A percentile compares a stretch with the other conserved stretches of the same genome.
These are phyloP conservation scores for Ottelia alismoides DNA, from an alignment of 106 monocot species.

Conservation along the genomic window DNA sequence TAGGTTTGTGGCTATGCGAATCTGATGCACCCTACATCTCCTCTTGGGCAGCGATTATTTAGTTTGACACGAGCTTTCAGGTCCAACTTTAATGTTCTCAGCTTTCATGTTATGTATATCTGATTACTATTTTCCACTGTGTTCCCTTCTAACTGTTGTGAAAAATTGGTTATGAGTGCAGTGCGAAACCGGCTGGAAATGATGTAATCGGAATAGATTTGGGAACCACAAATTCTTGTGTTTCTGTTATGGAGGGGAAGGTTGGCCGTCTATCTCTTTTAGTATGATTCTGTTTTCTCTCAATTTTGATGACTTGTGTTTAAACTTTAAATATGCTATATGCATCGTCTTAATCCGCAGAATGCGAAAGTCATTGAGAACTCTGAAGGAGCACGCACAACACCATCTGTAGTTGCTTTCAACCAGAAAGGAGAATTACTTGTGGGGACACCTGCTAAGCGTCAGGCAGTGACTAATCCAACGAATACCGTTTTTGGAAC, in stretches of 20 bases:
- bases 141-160: too few species aligned
- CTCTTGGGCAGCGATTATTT: too few species aligned
- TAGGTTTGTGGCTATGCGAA: too few species aligned
- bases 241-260: constrained; percentile 51
- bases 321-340: too few species aligned
- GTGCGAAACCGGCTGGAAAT: constrained; percentile 39
- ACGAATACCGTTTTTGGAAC: constrained; percentile 49
- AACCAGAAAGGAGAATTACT: constrained; percentile 43
- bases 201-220: constrained; percentile 57
- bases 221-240: constrained; percentile 45
- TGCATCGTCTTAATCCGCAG: constrained; percentile 13
- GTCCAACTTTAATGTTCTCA: neutral
- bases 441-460: constrained; percentile 46
- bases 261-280: constrained; percentile 2
- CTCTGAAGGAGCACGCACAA: constrained; percentile 39
- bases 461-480: constrained; percentile 49
- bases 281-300: neutral
- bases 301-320: too few species aligned
- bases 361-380: constrained; percentile 49
- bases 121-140: neutral
- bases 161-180: constrained; percentile 2
- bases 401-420: constrained; percentile 54
- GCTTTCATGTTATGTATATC: neutral
- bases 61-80: neutral
- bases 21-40: too few species aligned